These are phyloP conservation scores for Endogone sp. DNA, from an alignment of 192 early-diverging fungal species.

Conservation along the genomic window DNA sequence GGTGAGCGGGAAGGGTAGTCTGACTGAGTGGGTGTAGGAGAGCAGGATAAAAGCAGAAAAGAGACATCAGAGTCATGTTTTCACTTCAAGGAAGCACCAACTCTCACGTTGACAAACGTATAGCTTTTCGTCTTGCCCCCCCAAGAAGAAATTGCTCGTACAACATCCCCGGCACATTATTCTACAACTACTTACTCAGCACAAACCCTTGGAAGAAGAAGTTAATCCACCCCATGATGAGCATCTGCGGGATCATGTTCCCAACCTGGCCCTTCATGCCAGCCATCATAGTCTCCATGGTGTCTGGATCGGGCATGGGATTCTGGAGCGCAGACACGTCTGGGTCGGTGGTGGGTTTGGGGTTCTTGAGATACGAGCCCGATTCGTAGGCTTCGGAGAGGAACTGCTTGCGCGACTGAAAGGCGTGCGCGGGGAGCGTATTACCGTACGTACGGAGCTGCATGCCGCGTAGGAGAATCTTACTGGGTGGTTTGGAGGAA, in stretches of 20 bases:
- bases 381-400: conserved; percentile 76
- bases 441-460: conserved; percentile 64
- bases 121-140: not conserved
- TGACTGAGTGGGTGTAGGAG: conserved; percentile 61
- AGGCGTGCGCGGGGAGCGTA: conserved; percentile 68
- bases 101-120: not conserved
- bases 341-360: conserved; percentile 35
- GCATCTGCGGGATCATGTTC: conserved; percentile 96
- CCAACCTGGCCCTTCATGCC: conserved; percentile 97
- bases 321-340: conserved; percentile 60
- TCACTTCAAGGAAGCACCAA: conserved; percentile 4
- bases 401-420: conserved; percentile 66
- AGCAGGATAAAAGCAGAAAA: too few relatives aligned
- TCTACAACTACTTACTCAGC: conserved; percentile 76
- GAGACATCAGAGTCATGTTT: not conserved
- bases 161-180: not conserved
- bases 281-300: conserved; percentile 96
- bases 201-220: conserved; percentile 99
- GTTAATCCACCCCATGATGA: conserved; percentile 99
- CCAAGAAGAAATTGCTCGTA: not conserved
- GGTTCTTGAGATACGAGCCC: conserved; percentile 85
- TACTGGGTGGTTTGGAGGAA: conserved; percentile 26
- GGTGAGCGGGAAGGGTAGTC: conserved; percentile 94
- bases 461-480: conserved; percentile 71
- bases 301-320: conserved; percentile 88